Percentiles rank a stretch among this genome's conserved stretches.
Evolutionary conservation across 2,329 filamentous ascomycete genomes (phyloP).

Genomic region (Phialophora chinensis): DNA sequence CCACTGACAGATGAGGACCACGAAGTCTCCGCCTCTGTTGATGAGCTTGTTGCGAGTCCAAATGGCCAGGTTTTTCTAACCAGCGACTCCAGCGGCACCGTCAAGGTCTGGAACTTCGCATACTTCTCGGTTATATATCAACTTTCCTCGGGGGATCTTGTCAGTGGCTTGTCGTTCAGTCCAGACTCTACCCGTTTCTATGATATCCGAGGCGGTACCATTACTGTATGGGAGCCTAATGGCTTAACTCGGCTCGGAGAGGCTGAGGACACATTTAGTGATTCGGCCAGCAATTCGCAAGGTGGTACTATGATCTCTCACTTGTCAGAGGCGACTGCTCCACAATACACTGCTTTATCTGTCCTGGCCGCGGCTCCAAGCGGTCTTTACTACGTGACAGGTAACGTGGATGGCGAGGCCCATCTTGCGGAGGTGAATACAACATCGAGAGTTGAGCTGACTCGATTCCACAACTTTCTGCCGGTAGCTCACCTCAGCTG

Average conservation of each 20-base stretch:
- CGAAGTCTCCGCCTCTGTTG: conserved; percentile 37
- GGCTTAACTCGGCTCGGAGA: conserved; percentile 37
- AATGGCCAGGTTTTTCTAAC: conserved; percentile 42
- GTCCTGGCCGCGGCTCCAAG: conserved; percentile 17
- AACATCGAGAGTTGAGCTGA: conserved; percentile 5
- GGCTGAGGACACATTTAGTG: conserved; percentile 35
- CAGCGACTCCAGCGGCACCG: conserved; percentile 37
- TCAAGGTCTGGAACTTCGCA: conserved; percentile 42
- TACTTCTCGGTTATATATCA: conserved; percentile 39
- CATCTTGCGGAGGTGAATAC: conserved; percentile 14
- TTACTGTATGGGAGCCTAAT: conserved; percentile 44
- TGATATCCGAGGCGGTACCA: conserved; percentile 39
- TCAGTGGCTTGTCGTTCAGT: conserved; percentile 40
- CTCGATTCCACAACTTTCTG: conserved; percentile 16
- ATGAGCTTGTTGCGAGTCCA: conserved; percentile 37
- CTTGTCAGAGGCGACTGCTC: conserved; percentile 16
- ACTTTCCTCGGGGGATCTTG: conserved; percentile 36
- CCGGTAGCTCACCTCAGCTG: conserved; percentile 18
- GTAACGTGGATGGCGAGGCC: conserved; percentile 25
- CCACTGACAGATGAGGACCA: conserved; percentile 42
- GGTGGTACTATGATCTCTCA: conserved; percentile 10
- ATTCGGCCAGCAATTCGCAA: conserved; percentile 27
- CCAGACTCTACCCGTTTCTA: conserved; percentile 42
- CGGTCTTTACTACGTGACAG: conserved; percentile 14
- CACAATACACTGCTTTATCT: conserved; percentile 12